Evolutionary conservation across 768 basidiomycete genomes (phyloP).

Genomic region (Crucibulum laeve): DNA sequence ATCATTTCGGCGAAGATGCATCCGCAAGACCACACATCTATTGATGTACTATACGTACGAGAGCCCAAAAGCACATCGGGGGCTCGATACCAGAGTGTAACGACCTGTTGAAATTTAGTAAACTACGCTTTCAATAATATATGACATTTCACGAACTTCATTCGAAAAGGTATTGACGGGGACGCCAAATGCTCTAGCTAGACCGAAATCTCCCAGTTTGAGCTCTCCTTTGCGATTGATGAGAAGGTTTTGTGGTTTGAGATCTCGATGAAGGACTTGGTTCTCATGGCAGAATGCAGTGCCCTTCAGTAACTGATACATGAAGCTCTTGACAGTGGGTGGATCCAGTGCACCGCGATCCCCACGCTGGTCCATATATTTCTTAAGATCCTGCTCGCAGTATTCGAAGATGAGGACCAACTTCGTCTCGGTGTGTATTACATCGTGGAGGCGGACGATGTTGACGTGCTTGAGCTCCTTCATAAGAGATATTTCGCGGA

Average conservation of each 20-base stretch:
- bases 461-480: slow-evolving; percentile 99
- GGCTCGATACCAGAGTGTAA: slow-evolving; percentile 97
- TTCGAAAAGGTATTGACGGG: slow-evolving; percentile 99
- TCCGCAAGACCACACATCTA: slow-evolving; percentile 98
- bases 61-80: slow-evolving; percentile 97
- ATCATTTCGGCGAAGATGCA: slow-evolving; percentile 99
- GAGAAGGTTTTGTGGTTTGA: slow-evolving; percentile 97
- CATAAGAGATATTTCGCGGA: slow-evolving; percentile 98
- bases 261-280: slow-evolving; percentile 93
- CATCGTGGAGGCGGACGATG: slow-evolving; percentile 96
- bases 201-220: slow-evolving; percentile 96
- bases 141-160: slow-evolving; percentile 47
- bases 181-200: slow-evolving; percentile 96
- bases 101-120: slow-evolving; percentile 54
- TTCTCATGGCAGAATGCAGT: slow-evolving; percentile 99
- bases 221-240: slow-evolving; percentile 97
- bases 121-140: not conserved
- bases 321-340: slow-evolving; percentile 90
- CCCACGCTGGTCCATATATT: slow-evolving; percentile 98
- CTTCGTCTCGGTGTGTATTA: slow-evolving; percentile 98
- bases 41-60: slow-evolving; percentile 95
- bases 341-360: slow-evolving; percentile 93
- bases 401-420: slow-evolving; percentile 98
- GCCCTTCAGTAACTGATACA: slow-evolving; percentile 96
- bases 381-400: slow-evolving; percentile 97